Base-by-base conservation (phyloP, 2,329 filamentous ascomycete genomes). In the Fusarium beomiforme region DNA sequence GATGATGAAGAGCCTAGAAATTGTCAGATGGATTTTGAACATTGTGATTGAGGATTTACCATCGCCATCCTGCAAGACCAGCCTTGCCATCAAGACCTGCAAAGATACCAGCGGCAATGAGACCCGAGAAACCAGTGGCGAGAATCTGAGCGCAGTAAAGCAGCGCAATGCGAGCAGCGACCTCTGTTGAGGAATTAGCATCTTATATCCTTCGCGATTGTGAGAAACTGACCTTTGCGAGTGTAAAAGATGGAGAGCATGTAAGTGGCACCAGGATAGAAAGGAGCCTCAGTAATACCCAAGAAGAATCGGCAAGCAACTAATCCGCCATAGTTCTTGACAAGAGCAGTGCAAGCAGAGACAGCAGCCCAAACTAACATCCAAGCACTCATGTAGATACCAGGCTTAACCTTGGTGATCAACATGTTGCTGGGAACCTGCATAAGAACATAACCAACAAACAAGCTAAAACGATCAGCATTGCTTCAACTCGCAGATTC, bases 71-170 rank as follows among this genome's bases (percentile, higher is more conserved):
- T 5, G 83, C 80, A 2, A 91, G 80, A 3, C 89, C 90, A 8
- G 78, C 79, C 2, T 82, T 79, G 5, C 85, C 83, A 12, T 78
- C 77, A 59, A 78, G 60, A 5, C 76, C 76, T 14, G 70, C 76
- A 3, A 88, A 88, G 55, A 93, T 91, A 2, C 90, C 88, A 1
- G 87, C 87, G 1, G 87, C 85, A 36, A 90, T 87, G 6, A 89
- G 78, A 3, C 89, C 90, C 0, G 89, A 90, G 74, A 93, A 92
- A 1, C 90, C 91, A 2, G 90, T 90, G 2, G 88, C 90, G 4
- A 93, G 85, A 17, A 93, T 83, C 9, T 89, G 89, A 0, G 90
- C 91, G 3, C 89, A 89, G 68, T 86, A 82, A 4, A 82, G 83
- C 5, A 90, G 80, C 6, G 89, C 88, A 31, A 89, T 91, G 7